A percentile compares a stretch with the other conserved stretches of the same genome.
Evolutionary conservation across 257 asterid species (phyloP).

Genomic region (Craterostigma plantagineum): DNA sequence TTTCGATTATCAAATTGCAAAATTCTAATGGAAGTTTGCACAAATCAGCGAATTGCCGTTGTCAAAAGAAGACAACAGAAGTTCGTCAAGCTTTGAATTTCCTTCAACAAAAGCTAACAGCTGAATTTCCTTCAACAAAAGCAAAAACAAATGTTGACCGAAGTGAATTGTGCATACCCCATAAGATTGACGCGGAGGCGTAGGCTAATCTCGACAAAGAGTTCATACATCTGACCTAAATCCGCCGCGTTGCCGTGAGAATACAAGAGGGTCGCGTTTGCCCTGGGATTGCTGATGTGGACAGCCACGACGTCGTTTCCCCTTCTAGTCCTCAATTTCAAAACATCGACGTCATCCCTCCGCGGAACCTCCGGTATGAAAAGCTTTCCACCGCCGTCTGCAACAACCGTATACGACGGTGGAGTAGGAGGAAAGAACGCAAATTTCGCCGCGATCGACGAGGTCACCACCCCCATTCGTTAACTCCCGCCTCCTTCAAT

Average conservation of each 20-base stretch:
- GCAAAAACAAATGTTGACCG: not conserved
- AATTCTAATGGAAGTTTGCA: not conserved
- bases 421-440: constrained; percentile 95
- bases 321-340: constrained; percentile 73
- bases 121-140: too few relatives aligned
- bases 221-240: constrained; percentile 99
- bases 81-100: too few relatives aligned
- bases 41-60: not conserved
- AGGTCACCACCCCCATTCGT: constrained; percentile 87
- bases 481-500: not conserved
- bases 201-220: constrained; percentile 81
- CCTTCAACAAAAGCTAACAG: not conserved
- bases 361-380: constrained; percentile 58
- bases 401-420: constrained; percentile 78
- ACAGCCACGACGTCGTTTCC: constrained; percentile 85
- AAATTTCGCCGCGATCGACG: constrained; percentile 94
- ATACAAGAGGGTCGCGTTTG: constrained; percentile 71
- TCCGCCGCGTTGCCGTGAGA: constrained; percentile 99
- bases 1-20: too few relatives aligned
- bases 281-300: constrained; percentile 72
- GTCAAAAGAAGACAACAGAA: not conserved
- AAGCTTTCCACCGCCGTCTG: constrained; percentile 4
- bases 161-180: constrained; percentile 30
- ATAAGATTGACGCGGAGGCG: constrained; percentile 80
- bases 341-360: constrained; percentile 62